Evolutionary conservation across 257 asterid species (phyloP), one percentile per base, ranked within the genome.

Genomic region (Agastache rugosa): DNA sequence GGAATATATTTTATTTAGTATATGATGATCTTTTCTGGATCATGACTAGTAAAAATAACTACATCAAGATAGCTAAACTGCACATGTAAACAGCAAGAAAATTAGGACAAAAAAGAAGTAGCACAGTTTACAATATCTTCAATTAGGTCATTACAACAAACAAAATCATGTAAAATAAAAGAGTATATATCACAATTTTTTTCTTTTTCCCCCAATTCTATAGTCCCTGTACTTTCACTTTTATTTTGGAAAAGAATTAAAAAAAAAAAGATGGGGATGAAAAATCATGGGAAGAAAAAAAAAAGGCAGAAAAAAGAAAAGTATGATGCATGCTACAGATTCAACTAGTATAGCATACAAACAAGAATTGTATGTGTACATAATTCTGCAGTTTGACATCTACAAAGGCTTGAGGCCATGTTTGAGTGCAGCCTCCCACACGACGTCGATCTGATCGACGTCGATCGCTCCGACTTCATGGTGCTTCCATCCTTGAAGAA

Each of bases 341-440:
- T 22, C 15, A 55, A 1, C 14, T 41, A 19, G n/a, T 12, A 41
- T 19, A 50, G 64, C 34, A 59, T 17, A 71, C 56, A 58, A 41
- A 41, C 7, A 16, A 23, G 37, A 37, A 20, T 6, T 69, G 34
- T 34, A 15, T 73, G 65, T 53, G 25, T 54, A 16, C 20, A 63
- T 74, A 22, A 11, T 63, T 74, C 25, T 16, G 76, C 50, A 53
- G 29, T 58, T 66, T 54, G 47, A 34, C 69, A 68, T 44, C 85
- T 83, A 88, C 67, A 82, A 42, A 17, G 96, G 96, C 78, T 83
- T 88, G 50, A 91, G 69, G 29, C 97, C 98, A 78, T 91, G 90
- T 74, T 60, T 88, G n/a, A 91, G 78, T 63, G 98, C 97, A 84
- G 98, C 98, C 73, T 93, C 75, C 98, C 97, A 91, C 11, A 89